Evolutionary conservation across 208 protist genomes (phyloP).

Genomic region (Acanthamoeba sp.): DNA sequence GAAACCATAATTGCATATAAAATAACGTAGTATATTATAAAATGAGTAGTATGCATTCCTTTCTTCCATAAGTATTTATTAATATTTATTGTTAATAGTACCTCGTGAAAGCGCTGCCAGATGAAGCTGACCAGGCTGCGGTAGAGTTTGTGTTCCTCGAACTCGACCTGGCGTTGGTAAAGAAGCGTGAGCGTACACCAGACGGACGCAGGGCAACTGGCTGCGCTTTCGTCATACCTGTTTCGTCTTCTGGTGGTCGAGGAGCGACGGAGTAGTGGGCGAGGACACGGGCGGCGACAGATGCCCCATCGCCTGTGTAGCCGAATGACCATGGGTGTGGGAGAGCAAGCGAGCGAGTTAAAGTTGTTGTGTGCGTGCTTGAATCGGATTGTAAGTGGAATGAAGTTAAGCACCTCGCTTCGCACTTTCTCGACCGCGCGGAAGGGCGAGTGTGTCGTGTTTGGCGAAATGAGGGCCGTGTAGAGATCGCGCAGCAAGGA

Average conservation of each 20-base stretch:
- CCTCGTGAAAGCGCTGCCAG: constrained; percentile 42
- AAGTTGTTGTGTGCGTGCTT: neutral
- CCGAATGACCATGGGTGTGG: neutral
- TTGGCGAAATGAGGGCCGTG: neutral
- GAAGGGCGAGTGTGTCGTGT: neutral
- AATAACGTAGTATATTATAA: neutral
- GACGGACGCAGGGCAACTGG: neutral
- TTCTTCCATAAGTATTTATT: too few relatives aligned
- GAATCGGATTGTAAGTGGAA: too few relatives aligned
- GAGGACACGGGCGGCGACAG: neutral
- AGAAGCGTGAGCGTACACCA: neutral
- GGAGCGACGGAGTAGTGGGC: neutral
- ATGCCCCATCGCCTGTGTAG: neutral
- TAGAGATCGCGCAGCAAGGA: neutral
- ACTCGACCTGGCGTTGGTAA: neutral
- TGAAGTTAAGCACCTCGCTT: constrained; percentile 15
- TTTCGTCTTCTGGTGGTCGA: constrained; percentile 11
- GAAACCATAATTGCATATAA: neutral
- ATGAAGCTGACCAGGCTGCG: constrained; percentile 35
- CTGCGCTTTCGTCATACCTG: neutral
- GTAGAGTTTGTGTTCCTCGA: constrained; percentile 19
- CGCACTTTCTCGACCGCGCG: neutral
- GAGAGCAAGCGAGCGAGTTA: neutral
- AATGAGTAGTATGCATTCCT: too few relatives aligned
- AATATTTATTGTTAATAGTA: too few relatives aligned